Evolutionary conservation across 306 rosid species (phyloP).

Genomic region (Prinsepia uniflora): DNA sequence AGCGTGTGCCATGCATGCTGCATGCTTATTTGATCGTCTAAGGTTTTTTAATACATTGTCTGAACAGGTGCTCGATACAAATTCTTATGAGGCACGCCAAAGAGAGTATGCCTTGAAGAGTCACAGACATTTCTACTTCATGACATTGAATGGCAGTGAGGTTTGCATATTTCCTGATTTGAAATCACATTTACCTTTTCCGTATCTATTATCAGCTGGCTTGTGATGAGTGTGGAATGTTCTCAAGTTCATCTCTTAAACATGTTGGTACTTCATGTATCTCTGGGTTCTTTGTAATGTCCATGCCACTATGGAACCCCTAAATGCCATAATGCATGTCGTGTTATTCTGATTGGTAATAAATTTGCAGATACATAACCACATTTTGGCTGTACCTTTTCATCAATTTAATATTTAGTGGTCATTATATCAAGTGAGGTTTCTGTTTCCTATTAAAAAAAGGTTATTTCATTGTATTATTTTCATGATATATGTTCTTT

Average conservation of each 20-base stretch:
- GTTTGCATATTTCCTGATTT: conserved; percentile 36
- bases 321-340: neutral
- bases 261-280: neutral
- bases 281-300: neutral
- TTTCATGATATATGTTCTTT: neutral
- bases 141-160: conserved; percentile 96
- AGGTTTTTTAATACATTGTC: conserved; percentile 26
- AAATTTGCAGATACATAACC: neutral
- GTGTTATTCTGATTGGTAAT: neutral
- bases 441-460: neutral
- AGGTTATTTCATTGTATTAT: too few species aligned
- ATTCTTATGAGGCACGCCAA: conserved; percentile 83
- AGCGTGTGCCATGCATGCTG: neutral
- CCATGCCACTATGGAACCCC: neutral
- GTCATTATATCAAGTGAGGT: neutral
- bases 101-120: conserved; percentile 89
- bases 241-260: conserved; percentile 8
- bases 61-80: conserved; percentile 85
- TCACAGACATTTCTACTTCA: conserved; percentile 98
- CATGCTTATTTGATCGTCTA: neutral
- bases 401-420: neutral
- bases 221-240: neutral
- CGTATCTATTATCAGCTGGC: neutral
- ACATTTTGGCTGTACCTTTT: neutral
- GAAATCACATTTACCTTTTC: conserved; percentile 1